Conservation (phyloP, 768 basidiomycete genomes). For the Amylocystis lapponica region DNA sequence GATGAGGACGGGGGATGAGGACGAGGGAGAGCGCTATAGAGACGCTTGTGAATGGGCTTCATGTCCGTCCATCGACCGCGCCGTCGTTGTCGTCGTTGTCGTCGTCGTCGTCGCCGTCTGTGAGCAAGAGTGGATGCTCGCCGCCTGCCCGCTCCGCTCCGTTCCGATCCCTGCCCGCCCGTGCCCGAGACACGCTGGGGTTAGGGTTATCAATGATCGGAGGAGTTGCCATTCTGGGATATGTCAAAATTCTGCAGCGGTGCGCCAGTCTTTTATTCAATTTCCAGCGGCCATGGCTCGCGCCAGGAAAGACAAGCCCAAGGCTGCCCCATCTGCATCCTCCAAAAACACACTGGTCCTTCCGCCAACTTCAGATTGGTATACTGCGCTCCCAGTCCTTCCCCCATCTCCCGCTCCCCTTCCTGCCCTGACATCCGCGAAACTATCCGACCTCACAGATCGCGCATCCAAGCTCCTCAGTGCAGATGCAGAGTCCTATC, state of each 20-base stretch:
- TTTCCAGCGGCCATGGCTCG: too few relatives aligned
- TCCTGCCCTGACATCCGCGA: constrained; percentile 34
- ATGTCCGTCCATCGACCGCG: constrained; percentile 1
- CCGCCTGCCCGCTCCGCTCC: too few relatives aligned
- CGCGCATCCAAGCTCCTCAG: constrained; percentile 46
- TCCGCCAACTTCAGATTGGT: constrained; percentile 45
- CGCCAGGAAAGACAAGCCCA: background rate
- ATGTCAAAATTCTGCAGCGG: too few relatives aligned
- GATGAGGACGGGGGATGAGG: constrained; percentile 18
- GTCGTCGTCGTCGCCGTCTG: too few relatives aligned
- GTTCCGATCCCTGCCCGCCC: too few relatives aligned
- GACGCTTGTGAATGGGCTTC: constrained; percentile 35
- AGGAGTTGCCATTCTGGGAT: too few relatives aligned
- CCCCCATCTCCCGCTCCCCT: constrained; percentile 21
- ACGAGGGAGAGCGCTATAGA: constrained; percentile 40
- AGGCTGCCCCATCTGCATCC: background rate
- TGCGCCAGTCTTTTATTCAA: too few relatives aligned
- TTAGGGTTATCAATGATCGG: too few relatives aligned
- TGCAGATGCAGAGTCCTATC: constrained; percentile 38
- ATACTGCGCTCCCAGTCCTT: constrained; percentile 40
- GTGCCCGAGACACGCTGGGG: too few relatives aligned
- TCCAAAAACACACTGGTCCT: background rate
- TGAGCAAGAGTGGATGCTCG: too few relatives aligned
- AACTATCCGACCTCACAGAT: constrained; percentile 38
- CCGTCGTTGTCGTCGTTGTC: too few relatives aligned